Percentiles rank a stretch among this genome's conserved stretches.
Evolutionary conservation across 2,329 filamentous ascomycete genomes (phyloP).

Genomic region (Gyromitra esculenta): DNA sequence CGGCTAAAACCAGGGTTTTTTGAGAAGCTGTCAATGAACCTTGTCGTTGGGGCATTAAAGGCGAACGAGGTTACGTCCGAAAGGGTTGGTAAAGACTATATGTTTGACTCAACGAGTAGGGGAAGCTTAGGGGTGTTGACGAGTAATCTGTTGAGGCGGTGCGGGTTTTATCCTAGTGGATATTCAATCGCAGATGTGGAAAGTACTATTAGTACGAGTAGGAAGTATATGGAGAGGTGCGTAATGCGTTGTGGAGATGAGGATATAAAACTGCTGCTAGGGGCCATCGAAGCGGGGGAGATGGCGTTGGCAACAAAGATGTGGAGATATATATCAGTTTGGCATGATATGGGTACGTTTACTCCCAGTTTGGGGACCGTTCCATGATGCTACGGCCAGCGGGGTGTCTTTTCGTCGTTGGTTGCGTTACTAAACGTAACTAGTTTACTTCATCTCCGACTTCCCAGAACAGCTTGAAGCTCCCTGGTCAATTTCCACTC

Average conservation of each 20-base stretch:
- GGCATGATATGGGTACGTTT: slow-evolving; percentile 71
- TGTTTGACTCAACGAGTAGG: slow-evolving; percentile 81
- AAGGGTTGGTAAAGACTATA: slow-evolving; percentile 82
- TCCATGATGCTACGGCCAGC: background rate
- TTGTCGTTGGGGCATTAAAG: slow-evolving; percentile 84
- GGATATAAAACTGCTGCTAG: slow-evolving; percentile 70
- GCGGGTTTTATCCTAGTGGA: slow-evolving; percentile 85
- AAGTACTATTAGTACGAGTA: slow-evolving; percentile 72
- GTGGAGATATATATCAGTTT: slow-evolving; percentile 73
- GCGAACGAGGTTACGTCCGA: slow-evolving; percentile 91
- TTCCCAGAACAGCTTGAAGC: slow-evolving; percentile 36
- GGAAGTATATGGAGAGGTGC: slow-evolving; percentile 73
- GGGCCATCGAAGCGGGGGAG: slow-evolving; percentile 74
- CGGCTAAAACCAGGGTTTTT: slow-evolving; percentile 83
- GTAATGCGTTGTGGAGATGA: slow-evolving; percentile 68
- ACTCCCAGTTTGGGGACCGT: background rate
- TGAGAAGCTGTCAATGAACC: slow-evolving; percentile 82
- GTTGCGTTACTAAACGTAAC: background rate
- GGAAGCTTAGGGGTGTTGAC: slow-evolving; percentile 75
- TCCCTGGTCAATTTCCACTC: slow-evolving; percentile 26
- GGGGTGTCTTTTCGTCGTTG: background rate
- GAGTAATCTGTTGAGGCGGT: slow-evolving; percentile 80
- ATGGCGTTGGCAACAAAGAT: slow-evolving; percentile 69
- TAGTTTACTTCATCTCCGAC: slow-evolving; percentile 67
- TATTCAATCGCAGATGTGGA: slow-evolving; percentile 72